Evolutionary conservation across 2,329 filamentous ascomycete genomes (phyloP).

Genomic region (Cladorrhinum sp.): DNA sequence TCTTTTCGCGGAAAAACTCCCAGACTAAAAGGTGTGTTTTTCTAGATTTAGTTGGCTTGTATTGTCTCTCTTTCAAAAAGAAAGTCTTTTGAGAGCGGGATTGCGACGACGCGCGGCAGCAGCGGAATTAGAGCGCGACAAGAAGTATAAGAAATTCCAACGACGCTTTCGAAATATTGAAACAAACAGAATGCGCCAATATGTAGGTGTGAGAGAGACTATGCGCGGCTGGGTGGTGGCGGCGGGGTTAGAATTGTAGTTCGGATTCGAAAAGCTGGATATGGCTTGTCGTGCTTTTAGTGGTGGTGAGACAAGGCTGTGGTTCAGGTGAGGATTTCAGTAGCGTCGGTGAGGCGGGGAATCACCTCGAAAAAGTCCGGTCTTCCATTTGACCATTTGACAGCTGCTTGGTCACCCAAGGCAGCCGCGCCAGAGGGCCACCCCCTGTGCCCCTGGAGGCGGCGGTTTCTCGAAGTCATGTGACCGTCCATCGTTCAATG

Average conservation of each 20-base stretch:
- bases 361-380: neutral
- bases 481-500: neutral
- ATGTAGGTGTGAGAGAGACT: neutral
- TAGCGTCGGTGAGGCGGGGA: constrained; percentile 6
- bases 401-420: constrained; percentile 4
- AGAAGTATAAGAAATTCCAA: neutral
- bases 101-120: neutral
- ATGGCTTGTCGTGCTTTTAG: neutral
- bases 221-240: neutral
- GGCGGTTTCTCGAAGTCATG: constrained; percentile 10
- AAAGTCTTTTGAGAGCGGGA: neutral
- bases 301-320: constrained; percentile 11
- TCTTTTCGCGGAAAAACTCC: no score
- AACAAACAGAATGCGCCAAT: neutral
- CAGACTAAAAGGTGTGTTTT: no score
- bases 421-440: neutral
- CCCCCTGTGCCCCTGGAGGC: constrained; percentile 2
- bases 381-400: constrained; percentile 3
- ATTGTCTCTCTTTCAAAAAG: neutral
- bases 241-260: neutral
- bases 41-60: neutral
- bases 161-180: neutral
- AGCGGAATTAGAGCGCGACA: neutral
- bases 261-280: neutral
- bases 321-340: constrained; percentile 5